A percentile compares a stretch with the other conserved stretches of the same genome.
phyloP scores from a whole-genome alignment of 495 filamentous ascomycete genomes.

The Alectoria sarmentosa region DNA sequence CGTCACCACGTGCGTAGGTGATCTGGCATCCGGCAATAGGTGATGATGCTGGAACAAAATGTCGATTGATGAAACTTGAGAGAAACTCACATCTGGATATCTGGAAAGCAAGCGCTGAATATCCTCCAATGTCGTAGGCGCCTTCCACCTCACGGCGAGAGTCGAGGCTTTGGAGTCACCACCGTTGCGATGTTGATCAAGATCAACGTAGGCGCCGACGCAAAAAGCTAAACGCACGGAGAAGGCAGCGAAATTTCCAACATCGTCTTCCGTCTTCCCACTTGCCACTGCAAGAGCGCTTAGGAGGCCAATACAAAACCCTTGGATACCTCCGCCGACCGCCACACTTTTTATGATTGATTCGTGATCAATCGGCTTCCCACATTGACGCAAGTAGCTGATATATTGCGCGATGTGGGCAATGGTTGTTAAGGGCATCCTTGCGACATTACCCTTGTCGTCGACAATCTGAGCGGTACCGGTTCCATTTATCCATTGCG shows the following conservation, averaged over 20 bases:
- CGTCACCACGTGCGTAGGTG: background rate
- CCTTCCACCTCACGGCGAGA: conserved; percentile 31
- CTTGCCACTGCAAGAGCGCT: conserved; percentile 22
- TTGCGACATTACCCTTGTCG: conserved; percentile 12
- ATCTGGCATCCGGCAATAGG: background rate
- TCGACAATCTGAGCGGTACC: background rate
- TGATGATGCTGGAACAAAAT: conserved; percentile 3
- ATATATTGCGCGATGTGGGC: conserved; percentile 13
- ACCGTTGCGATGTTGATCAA: conserved; percentile 12
- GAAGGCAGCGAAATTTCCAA: conserved; percentile 19
- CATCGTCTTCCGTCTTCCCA: conserved; percentile 16
- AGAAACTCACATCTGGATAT: conserved; percentile 13
- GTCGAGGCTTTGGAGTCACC: conserved; percentile 7
- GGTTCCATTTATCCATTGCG: conserved; percentile 7
- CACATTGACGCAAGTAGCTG: conserved; percentile 4
- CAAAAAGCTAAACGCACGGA: conserved; percentile 28
- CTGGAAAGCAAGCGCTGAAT: conserved; percentile 34
- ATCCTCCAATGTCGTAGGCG: conserved; percentile 38
- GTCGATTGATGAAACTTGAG: background rate
- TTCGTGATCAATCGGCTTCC: conserved; percentile 6
- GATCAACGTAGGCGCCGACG: conserved; percentile 30
- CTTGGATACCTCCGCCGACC: conserved; percentile 26
- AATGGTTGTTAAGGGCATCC: conserved; percentile 11
- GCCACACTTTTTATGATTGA: conserved; percentile 2
- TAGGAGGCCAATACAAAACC: conserved; percentile 24